These are phyloP conservation scores for Lactifluus rugatus DNA, from an alignment of 768 basidiomycete genomes.

Conservation along the genomic window DNA sequence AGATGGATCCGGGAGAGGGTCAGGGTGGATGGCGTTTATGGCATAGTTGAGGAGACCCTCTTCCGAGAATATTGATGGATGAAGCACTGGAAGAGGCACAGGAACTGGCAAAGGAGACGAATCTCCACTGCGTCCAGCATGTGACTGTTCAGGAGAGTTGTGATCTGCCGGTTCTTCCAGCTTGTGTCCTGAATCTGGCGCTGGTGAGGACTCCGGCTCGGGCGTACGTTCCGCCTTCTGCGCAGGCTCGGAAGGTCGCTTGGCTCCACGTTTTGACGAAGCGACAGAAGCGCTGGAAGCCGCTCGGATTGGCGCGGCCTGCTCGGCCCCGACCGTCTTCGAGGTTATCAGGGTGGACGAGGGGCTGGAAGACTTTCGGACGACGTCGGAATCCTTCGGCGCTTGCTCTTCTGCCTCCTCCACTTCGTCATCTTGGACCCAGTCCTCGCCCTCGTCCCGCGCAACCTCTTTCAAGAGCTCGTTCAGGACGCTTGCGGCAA, in stretches of 20 bases:
- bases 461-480: slow-evolving; percentile 15
- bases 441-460: slow-evolving; percentile 17
- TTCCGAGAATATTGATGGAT: slow-evolving; percentile 13
- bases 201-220: background rate
- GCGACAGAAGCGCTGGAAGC: background rate
- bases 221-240: background rate
- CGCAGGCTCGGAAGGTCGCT: background rate
- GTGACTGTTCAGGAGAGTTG: background rate
- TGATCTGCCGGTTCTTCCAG: background rate
- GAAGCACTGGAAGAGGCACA: slow-evolving; percentile 10
- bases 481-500: slow-evolving; percentile 13
- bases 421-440: slow-evolving; percentile 8
- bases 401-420: background rate
- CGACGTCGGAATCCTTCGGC: background rate
- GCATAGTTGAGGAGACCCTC: slow-evolving; percentile 16
- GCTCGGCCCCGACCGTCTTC: slow-evolving; percentile 4
- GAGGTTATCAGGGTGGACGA: slow-evolving; percentile 1
- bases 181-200: background rate
- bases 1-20: background rate
- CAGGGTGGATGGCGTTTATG: slow-evolving; percentile 2
- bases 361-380: background rate
- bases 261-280: slow-evolving; percentile 1
- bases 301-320: background rate
- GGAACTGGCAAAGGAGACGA: slow-evolving; percentile 10
- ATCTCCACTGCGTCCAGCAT: background rate